Conservation (phyloP, 2,329 filamentous ascomycete species). For the Aspergillus viridinutans region DNA sequence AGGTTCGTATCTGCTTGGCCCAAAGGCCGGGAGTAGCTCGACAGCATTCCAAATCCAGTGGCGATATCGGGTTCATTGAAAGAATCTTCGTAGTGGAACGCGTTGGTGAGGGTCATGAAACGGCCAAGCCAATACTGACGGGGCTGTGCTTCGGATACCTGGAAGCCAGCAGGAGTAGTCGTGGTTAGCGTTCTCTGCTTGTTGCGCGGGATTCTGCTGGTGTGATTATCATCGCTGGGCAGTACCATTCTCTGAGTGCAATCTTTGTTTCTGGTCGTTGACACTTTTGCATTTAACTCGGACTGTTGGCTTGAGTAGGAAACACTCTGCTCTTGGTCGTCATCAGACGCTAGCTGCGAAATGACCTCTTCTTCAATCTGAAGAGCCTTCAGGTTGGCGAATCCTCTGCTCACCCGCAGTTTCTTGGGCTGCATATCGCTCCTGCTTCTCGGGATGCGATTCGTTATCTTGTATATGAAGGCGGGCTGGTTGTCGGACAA, state of each 20-base stretch:
- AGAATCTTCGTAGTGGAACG: conserved; percentile 30
- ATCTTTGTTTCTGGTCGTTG: conserved; percentile 5
- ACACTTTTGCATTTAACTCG: neutral
- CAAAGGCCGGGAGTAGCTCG: conserved; percentile 16
- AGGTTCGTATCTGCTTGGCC: conserved; percentile 7
- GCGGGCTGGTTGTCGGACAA: neutral
- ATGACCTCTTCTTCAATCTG: neutral
- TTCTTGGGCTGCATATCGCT: neutral
- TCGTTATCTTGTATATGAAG: neutral
- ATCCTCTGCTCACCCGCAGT: conserved; percentile 1
- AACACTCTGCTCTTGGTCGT: neutral
- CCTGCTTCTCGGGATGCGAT: neutral
- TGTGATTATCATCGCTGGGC: neutral
- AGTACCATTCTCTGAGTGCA: conserved; percentile 13
- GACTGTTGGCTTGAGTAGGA: neutral
- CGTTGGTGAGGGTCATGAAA: conserved; percentile 27
- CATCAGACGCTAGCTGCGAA: neutral
- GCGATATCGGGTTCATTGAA: conserved; percentile 26
- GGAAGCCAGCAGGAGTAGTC: neutral
- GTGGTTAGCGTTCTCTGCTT: conserved; percentile 7
- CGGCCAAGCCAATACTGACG: conserved; percentile 30
- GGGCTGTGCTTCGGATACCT: conserved; percentile 24
- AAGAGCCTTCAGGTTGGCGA: conserved; percentile 3
- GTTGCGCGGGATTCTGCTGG: neutral
- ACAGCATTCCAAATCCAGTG: conserved; percentile 23